Percentiles rank a stretch among this genome's conserved stretches.
These are phyloP conservation scores for Onygenales sp. DNA, from an alignment of 2,329 filamentous ascomycete species.

Conservation along the genomic window DNA sequence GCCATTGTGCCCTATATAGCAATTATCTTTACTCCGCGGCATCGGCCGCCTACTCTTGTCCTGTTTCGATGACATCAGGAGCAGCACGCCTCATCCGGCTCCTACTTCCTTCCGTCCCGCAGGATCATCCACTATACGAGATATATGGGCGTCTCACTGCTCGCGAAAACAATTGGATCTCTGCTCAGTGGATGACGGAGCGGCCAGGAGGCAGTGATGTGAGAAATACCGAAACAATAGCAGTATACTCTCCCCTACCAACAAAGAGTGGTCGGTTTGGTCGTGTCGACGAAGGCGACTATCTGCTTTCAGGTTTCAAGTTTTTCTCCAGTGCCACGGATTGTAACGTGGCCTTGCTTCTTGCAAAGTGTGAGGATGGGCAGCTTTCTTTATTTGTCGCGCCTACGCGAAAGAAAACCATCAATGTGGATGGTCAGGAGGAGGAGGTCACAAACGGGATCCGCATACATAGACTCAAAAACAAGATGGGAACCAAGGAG, in stretches of 20 bases:
- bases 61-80: conserved; percentile 20
- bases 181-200: conserved; percentile 32
- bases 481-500: conserved; percentile 56
- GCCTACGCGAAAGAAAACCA: conserved; percentile 43
- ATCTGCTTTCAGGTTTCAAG: conserved; percentile 55
- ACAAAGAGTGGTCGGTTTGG: conserved; percentile 10
- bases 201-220: conserved; percentile 27
- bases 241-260: conserved; percentile 17
- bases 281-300: conserved; percentile 20
- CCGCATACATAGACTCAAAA: conserved; percentile 54
- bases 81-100: conserved; percentile 15
- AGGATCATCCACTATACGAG: conserved; percentile 14
- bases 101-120: conserved; percentile 9
- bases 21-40: conserved; percentile 20
- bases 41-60: conserved; percentile 18
- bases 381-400: conserved; percentile 55
- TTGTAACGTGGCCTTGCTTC: conserved; percentile 52
- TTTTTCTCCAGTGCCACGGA: conserved; percentile 63
- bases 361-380: conserved; percentile 49
- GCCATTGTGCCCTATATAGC: conserved; percentile 2
- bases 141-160: conserved; percentile 8
- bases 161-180: conserved; percentile 23
- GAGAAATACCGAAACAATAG: conserved; percentile 25
- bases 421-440: conserved; percentile 6
- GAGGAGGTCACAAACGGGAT: conserved; percentile 53